Conservation (phyloP, 306 rosid species). For the Elaeagnus macrophylla region DNA sequence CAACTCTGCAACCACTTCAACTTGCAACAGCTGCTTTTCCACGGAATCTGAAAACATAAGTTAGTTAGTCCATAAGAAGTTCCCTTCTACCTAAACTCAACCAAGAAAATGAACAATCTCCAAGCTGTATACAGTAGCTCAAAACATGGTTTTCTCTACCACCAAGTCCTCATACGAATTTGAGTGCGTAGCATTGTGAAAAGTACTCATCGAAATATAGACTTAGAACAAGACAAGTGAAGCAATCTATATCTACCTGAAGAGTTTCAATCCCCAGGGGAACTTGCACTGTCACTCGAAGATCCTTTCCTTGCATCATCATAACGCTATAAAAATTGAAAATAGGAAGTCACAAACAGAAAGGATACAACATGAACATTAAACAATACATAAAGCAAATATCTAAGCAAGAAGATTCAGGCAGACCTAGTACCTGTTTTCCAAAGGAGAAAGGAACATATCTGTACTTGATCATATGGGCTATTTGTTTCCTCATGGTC, state of each 20-base stretch:
- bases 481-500: conserved; percentile 90
- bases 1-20: too few species aligned
- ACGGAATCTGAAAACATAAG: too few species aligned
- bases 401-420: not conserved
- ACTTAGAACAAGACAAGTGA: conserved; percentile 19
- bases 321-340: conserved; percentile 47
- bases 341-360: conserved; percentile 12
- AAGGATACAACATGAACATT: not conserved
- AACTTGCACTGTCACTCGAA: conserved; percentile 32
- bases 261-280: conserved; percentile 36
- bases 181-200: conserved; percentile 29
- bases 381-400: conserved; percentile 2
- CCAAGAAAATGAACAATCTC: conserved; percentile 13
- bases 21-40: too few species aligned
- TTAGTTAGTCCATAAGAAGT: conserved; percentile 6
- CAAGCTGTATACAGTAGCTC: conserved; percentile 26
- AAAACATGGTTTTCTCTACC: conserved; percentile 20
- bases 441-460: conserved; percentile 95
- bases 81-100: too few species aligned
- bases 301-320: conserved; percentile 51
- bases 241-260: conserved; percentile 34
- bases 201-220: conserved; percentile 22
- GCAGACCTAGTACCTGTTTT: conserved; percentile 57
- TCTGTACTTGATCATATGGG: conserved; percentile 90
- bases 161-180: conserved; percentile 24